These are phyloP conservation scores for Solanum rostratum DNA, from an alignment of 257 asterid species.

Conservation along the genomic window DNA sequence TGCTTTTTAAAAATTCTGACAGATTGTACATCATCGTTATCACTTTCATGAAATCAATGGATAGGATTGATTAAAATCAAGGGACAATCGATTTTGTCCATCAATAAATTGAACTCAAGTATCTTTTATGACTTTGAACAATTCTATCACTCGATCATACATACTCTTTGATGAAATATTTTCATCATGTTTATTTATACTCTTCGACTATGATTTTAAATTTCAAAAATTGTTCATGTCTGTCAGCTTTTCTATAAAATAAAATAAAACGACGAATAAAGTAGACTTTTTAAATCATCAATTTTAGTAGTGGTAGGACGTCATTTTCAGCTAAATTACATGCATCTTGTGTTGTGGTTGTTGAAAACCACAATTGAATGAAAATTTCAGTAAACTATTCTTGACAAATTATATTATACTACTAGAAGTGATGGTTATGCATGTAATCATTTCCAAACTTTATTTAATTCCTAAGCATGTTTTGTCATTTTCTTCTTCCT, in stretches of 20 bases:
- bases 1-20: not conserved
- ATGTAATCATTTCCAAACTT: not conserved
- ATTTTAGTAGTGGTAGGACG: not conserved
- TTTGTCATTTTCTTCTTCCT: slow-evolving; percentile 7
- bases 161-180: no score
- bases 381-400: not conserved
- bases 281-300: no score
- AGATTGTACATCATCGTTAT: not conserved
- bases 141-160: no score
- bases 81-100: no score
- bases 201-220: no score
- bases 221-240: no score
- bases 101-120: no score
- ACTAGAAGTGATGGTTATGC: not conserved
- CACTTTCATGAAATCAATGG: not conserved
- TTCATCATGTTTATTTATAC: no score
- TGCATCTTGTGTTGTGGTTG: not conserved
- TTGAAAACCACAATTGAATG: not conserved
- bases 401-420: not conserved
- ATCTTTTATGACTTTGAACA: no score
- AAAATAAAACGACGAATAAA: no score
- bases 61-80: no score
- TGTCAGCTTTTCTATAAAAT: not conserved
- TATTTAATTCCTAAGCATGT: not conserved
- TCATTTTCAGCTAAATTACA: not conserved